Conservation (phyloP, 441 rosid genomes). For the Raphanus hybrid region DNA sequence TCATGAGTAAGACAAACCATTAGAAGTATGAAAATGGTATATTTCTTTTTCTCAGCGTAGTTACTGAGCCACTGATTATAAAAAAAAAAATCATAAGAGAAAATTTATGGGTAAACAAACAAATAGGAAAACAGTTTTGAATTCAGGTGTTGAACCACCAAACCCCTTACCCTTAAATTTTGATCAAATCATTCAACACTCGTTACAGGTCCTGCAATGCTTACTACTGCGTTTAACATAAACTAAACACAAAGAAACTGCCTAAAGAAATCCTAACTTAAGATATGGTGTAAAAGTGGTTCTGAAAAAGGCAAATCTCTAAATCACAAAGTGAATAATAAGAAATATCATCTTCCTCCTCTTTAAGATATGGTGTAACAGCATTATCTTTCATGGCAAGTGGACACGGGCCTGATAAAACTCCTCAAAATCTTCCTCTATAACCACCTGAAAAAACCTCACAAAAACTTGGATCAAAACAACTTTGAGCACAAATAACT, state of each 20-base stretch:
- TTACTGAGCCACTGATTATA: conserved; percentile 89
- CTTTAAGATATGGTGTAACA: conserved; percentile 68
- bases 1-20: conserved; percentile 87
- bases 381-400: conserved; percentile 64
- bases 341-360: conserved; percentile 73
- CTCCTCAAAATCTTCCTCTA: conserved; percentile 27
- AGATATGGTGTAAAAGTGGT: neutral
- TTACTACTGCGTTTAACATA: conserved; percentile 93
- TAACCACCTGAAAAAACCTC: too few relatives aligned
- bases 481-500: too few relatives aligned
- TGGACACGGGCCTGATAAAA: conserved; percentile 53
- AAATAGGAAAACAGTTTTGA: neutral
- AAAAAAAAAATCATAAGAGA: neutral
- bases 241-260: conserved; percentile 2
- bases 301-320: conserved; percentile 54
- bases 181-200: conserved; percentile 97
- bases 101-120: neutral
- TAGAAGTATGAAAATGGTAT: conserved; percentile 68
- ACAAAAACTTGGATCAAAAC: too few relatives aligned
- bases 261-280: neutral
- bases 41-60: conserved; percentile 58
- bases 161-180: conserved; percentile 80
- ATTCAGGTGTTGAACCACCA: neutral
- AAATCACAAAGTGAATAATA: conserved; percentile 84
- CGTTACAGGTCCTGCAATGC: conserved; percentile 93